Percentiles rank a stretch among this genome's conserved stretches.
Evolutionary conservation across 495 filamentous ascomycete genomes (phyloP).

Genomic region (Trichodelitschia bisporula): DNA sequence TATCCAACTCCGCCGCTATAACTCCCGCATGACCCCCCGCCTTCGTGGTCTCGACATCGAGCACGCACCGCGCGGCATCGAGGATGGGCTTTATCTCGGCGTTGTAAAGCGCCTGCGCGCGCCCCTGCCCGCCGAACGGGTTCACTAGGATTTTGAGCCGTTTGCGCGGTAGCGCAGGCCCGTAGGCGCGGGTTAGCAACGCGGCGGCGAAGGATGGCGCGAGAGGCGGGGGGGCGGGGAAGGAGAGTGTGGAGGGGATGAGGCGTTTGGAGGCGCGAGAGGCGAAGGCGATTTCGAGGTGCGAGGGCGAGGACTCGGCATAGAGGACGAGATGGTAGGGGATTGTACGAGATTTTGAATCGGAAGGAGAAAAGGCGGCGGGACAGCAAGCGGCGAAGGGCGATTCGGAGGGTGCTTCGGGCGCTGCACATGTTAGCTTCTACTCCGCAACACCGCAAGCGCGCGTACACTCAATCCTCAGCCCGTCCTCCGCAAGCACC

Average conservation of each 20-base stretch:
- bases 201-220: constrained; percentile 33
- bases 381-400: too few relatives aligned
- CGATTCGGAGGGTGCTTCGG: too few relatives aligned
- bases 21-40: constrained; percentile 55
- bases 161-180: constrained; percentile 39
- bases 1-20: constrained; percentile 56
- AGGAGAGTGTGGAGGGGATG: too few relatives aligned
- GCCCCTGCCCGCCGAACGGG: constrained; percentile 68
- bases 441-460: neutral
- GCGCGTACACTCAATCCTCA: neutral
- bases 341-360: constrained; percentile 29
- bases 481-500: neutral
- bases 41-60: constrained; percentile 53
- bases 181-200: constrained; percentile 49
- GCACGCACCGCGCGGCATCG: constrained; percentile 48
- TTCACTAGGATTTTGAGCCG: constrained; percentile 76
- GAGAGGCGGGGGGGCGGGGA: too few relatives aligned
- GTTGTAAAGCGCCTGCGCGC: constrained; percentile 46
- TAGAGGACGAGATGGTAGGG: constrained; percentile 71
- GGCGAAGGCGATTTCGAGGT: constrained; percentile 59
- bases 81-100: constrained; percentile 62
- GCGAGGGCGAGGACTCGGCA: constrained; percentile 34
- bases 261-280: constrained; percentile 21
- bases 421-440: neutral
- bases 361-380: too few relatives aligned